Percentiles rank a stretch among this genome's conserved stretches.
phyloP scores from a whole-genome alignment of 805 yeast species.

The Wickerhamomyces bovis region DNA sequence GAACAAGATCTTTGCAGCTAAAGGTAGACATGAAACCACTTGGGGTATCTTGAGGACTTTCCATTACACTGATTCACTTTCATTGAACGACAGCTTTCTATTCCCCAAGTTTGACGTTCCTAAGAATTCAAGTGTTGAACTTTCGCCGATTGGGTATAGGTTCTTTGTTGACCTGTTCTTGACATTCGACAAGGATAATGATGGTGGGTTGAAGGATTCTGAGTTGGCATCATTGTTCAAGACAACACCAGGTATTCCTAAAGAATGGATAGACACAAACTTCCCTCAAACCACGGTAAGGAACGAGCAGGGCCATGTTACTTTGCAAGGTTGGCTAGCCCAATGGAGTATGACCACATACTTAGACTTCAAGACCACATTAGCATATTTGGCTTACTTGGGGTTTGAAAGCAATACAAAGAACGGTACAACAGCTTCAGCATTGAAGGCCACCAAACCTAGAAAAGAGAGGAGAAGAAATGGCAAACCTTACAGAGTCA shows the following conservation, averaged over 20 bases:
- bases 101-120: conserved; percentile 76
- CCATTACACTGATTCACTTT: conserved; percentile 87
- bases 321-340: conserved; percentile 97
- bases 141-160: conserved; percentile 87
- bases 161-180: conserved; percentile 87
- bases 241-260: conserved; percentile 93
- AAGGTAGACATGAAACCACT: conserved; percentile 92
- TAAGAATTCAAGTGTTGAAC: conserved; percentile 72
- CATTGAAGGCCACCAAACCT: conserved; percentile 77
- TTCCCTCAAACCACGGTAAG: conserved; percentile 88
- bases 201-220: conserved; percentile 80
- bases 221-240: conserved; percentile 68
- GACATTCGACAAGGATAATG: conserved; percentile 89
- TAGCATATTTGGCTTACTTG: conserved; percentile 82
- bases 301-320: conserved; percentile 83
- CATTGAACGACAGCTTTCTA: conserved; percentile 73
- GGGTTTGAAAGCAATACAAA: conserved; percentile 60
- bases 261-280: conserved; percentile 74
- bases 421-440: conserved; percentile 32
- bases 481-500: conserved; percentile 60
- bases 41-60: conserved; percentile 92
- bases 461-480: conserved; percentile 62
- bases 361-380: conserved; percentile 73
- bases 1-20: conserved; percentile 79
- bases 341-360: conserved; percentile 98